Evolutionary conservation across 768 basidiomycete genomes (phyloP).

Genomic region (Lentinula sp.): DNA sequence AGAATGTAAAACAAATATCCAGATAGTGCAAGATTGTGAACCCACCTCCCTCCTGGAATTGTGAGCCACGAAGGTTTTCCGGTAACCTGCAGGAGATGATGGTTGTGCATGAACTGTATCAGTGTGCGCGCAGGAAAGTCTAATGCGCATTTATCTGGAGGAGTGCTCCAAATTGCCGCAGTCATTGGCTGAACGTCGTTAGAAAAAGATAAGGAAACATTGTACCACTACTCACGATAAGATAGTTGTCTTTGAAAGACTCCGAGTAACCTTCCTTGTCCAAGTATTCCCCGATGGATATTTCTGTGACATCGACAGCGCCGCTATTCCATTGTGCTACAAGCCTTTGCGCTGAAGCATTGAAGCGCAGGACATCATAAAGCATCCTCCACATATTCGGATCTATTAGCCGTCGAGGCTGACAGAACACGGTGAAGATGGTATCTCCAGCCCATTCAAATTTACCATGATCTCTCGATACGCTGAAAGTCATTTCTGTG

Average conservation of each 20-base stretch:
- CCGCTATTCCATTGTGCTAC: conserved; percentile 22
- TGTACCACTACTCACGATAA: conserved; percentile 46
- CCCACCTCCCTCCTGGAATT: conserved; percentile 63
- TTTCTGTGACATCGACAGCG: conserved; percentile 29
- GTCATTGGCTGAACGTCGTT: conserved; percentile 57
- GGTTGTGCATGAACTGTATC: conserved; percentile 69
- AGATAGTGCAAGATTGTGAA: conserved; percentile 6
- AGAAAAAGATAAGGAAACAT: background rate
- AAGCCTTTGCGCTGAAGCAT: conserved; percentile 54
- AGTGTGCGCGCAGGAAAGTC: conserved; percentile 70
- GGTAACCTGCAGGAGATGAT: conserved; percentile 65
- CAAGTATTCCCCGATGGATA: conserved; percentile 57
- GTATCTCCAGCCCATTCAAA: conserved; percentile 79
- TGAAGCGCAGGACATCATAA: conserved; percentile 69
- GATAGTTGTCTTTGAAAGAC: conserved; percentile 67
- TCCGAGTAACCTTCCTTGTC: conserved; percentile 58
- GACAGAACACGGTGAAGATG: conserved; percentile 59
- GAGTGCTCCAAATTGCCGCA: conserved; percentile 76
- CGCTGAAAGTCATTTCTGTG: conserved; percentile 75
- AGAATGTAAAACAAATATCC: background rate
- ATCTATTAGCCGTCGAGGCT: conserved; percentile 53
- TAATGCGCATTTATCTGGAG: conserved; percentile 59
- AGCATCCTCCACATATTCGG: conserved; percentile 68
- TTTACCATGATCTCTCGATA: conserved; percentile 60
- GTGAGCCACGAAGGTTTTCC: conserved; percentile 73